Percentiles rank a stretch among this genome's conserved stretches.
These are phyloP conservation scores for Balansia obtecta DNA, from an alignment of 2,329 filamentous ascomycete genomes.

Conservation along the genomic window DNA sequence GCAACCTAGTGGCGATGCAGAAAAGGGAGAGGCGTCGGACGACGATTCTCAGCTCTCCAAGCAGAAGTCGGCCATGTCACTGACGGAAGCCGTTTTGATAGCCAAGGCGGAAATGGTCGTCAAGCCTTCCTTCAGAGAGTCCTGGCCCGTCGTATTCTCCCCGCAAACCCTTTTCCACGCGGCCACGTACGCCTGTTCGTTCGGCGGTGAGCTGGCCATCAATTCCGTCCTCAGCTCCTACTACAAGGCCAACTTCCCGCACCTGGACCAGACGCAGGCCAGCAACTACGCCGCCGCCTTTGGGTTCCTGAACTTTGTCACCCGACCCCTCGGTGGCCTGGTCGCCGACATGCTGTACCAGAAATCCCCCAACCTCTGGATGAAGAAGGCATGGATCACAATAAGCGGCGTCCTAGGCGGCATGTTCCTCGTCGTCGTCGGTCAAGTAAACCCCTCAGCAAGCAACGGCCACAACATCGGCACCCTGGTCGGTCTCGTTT, in stretches of 20 bases:
- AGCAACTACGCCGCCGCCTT: constrained; percentile 60
- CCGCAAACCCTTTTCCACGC: constrained; percentile 43
- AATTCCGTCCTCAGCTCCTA: constrained; percentile 47
- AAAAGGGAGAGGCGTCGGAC: constrained; percentile 7
- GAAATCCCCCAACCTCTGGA: constrained; percentile 20
- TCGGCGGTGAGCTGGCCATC: constrained; percentile 50
- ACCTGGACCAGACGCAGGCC: constrained; percentile 41
- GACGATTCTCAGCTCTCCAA: constrained; percentile 18
- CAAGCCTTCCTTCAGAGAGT: constrained; percentile 43
- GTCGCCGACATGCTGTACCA: constrained; percentile 38
- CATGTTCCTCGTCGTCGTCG: constrained; percentile 47
- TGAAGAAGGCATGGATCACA: constrained; percentile 34
- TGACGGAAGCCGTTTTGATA: constrained; percentile 40
- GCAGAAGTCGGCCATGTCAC: constrained; percentile 34
- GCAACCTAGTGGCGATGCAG: constrained; percentile 21
- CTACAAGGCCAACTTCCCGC: constrained; percentile 47
- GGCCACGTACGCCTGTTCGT: constrained; percentile 49
- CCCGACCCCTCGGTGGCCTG: constrained; percentile 53
- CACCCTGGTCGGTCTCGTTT: constrained; percentile 65
- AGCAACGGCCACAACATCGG: constrained; percentile 25
- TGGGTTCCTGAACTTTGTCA: constrained; percentile 59
- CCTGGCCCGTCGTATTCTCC: constrained; percentile 32
- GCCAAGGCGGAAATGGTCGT: constrained; percentile 38
- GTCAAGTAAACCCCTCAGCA: constrained; percentile 48
- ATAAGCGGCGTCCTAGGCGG: constrained; percentile 48